Evolutionary conservation across 1,139 yeast genomes (phyloP).

Genomic region (Candida neerlandica): DNA sequence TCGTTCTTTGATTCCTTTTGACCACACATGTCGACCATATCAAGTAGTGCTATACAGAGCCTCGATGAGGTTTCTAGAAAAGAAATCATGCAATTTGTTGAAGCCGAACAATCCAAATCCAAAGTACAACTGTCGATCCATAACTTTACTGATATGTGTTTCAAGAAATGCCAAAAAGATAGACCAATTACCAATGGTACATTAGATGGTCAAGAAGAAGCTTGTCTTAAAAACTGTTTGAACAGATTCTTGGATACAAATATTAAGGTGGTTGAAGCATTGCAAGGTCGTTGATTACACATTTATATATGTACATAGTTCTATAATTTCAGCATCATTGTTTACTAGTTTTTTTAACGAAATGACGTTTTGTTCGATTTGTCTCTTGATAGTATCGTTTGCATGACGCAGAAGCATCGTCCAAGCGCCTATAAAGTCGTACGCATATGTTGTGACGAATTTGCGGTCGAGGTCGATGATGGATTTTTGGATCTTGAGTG

Average conservation of each 20-base stretch:
- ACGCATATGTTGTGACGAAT: slow-evolving; percentile 31
- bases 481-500: slow-evolving; percentile 22
- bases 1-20: not conserved
- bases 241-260: slow-evolving; percentile 87
- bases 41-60: slow-evolving; percentile 60
- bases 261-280: slow-evolving; percentile 72
- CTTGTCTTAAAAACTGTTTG: slow-evolving; percentile 78
- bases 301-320: slow-evolving; percentile 12
- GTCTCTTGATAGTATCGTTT: not conserved
- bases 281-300: slow-evolving; percentile 33
- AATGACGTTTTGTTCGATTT: slow-evolving; percentile 11
- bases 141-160: slow-evolving; percentile 86
- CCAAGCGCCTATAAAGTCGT: slow-evolving; percentile 40
- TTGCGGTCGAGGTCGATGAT: slow-evolving; percentile 23
- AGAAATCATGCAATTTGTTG: slow-evolving; percentile 76
- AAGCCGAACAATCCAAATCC: slow-evolving; percentile 82
- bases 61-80: slow-evolving; percentile 73
- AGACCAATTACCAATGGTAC: slow-evolving; percentile 51
- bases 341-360: slow-evolving; percentile 7
- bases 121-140: slow-evolving; percentile 87
- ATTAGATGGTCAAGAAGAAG: slow-evolving; percentile 62
- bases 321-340: slow-evolving; percentile 10
- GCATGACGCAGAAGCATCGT: slow-evolving; percentile 18
- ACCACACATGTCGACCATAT: slow-evolving; percentile 55
- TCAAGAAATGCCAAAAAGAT: slow-evolving; percentile 74